Conservation (phyloP, 306 rosid genomes). For the Trifolium pratense region DNA sequence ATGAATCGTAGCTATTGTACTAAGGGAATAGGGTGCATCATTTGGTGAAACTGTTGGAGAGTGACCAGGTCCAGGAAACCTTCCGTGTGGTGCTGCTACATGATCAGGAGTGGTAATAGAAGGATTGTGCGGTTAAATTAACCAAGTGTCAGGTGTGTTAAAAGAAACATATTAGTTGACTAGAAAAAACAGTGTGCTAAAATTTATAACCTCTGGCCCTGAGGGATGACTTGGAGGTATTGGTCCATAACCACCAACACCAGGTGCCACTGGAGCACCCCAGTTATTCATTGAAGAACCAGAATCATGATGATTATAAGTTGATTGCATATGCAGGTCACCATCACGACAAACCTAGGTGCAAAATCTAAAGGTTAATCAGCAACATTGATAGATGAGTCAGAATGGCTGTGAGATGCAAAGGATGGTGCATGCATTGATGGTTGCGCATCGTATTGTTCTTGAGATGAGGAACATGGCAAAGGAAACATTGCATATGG, state of each 20-base stretch:
- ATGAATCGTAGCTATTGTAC: too few relatives aligned
- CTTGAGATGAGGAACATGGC: slow-evolving; percentile 61
- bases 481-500: slow-evolving; percentile 54
- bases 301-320: slow-evolving; percentile 68
- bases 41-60: too few relatives aligned
- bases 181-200: too few relatives aligned
- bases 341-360: slow-evolving; percentile 69
- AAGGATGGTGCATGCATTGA: slow-evolving; percentile 51
- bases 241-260: slow-evolving; percentile 70
- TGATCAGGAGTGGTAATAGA: too few relatives aligned
- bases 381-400: slow-evolving; percentile 64
- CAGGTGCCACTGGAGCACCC: slow-evolving; percentile 66
- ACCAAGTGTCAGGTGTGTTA: too few relatives aligned
- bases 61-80: too few relatives aligned
- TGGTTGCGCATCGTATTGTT: slow-evolving; percentile 65
- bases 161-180: too few relatives aligned
- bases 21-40: too few relatives aligned
- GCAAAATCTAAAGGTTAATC: slow-evolving; percentile 96
- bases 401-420: too few relatives aligned
- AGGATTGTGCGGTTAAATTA: too few relatives aligned
- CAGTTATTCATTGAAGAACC: slow-evolving; percentile 67
- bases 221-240: slow-evolving; percentile 64
- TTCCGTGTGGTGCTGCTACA: too few relatives aligned
- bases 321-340: slow-evolving; percentile 61
- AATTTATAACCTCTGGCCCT: slow-evolving; percentile 76